Base-by-base conservation (phyloP, 2,329 filamentous ascomycete species). In the Aspergillus glaucus region DNA sequence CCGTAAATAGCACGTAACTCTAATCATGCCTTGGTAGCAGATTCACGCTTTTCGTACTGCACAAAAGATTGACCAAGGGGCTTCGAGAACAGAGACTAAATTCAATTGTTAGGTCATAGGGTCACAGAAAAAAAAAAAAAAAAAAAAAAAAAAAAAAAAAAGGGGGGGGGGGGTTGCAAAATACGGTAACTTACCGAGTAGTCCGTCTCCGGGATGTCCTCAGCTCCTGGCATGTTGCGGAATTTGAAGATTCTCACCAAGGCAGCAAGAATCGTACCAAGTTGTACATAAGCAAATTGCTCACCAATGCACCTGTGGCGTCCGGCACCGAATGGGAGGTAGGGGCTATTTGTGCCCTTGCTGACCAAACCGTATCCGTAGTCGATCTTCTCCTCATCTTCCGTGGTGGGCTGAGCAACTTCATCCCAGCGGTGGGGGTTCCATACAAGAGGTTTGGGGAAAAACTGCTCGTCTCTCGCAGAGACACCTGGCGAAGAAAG, bases 291-390 rank as follows among this genome's bases (percentile, higher is more conserved):
- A 58, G 92, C 92, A 68, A 96, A 97, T 64, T 95, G 89, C 77
- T 97, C 92, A 56, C 92, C 92, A 64, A 97, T 96, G 72, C 92
- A 97, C 57, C 92, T 80, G 72, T 97, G 92, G 58, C 92, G 79
- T 39, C 92, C 92, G 26, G 91, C 92, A 50, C 92, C 92, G 65
- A 97, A 97, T 2, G 92, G 92, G 43, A 97, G 81, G 68, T 96
- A 97, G 0, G 92, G 91, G 46, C 87, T 94, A 51, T 82, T 82
- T 12, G 88, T 85, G 48, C 92, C 92, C 77, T 96, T 95, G 78
- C 83, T 91, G 57, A 96, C 87, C 45, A 95, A 76, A 53, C 92
- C 92, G 69, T 95, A 96, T 30, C 92, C 92, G 67, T 96, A 96
- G 67, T 96, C 92, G 52, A 92, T 80, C 73, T 88, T 89, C 73